Conservation (phyloP, 345 rosid genomes). For the Aethionema arabicum region DNA sequence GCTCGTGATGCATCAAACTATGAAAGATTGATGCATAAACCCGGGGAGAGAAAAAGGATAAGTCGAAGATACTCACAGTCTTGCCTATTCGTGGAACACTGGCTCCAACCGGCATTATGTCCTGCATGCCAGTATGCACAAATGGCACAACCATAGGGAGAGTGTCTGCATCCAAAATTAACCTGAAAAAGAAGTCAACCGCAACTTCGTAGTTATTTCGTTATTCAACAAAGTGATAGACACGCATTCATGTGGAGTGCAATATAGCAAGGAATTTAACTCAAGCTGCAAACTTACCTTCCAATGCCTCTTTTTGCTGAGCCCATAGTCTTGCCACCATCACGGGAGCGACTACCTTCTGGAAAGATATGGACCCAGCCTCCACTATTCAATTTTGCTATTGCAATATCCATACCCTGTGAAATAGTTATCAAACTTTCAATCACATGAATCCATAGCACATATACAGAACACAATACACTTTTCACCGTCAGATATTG, state of each 20-base stretch:
- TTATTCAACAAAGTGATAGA: background rate
- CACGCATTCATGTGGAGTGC: background rate
- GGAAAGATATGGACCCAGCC: slow-evolving; percentile 99
- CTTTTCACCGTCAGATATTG: background rate
- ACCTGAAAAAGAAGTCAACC: slow-evolving; percentile 41
- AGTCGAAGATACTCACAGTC: slow-evolving; percentile 49
- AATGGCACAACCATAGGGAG: slow-evolving; percentile 87
- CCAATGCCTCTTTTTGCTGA: slow-evolving; percentile 93
- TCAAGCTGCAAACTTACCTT: slow-evolving; percentile 49
- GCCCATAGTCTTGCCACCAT: slow-evolving; percentile 87
- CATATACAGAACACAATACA: background rate
- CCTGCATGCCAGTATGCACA: slow-evolving; percentile 95
- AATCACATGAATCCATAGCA: background rate
- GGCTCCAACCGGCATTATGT: slow-evolving; percentile 93
- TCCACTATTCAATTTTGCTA: slow-evolving; percentile 79
- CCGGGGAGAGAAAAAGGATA: background rate
- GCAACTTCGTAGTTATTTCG: background rate
- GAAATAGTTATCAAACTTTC: background rate
- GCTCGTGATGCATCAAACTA: background rate
- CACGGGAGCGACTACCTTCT: slow-evolving; percentile 92
- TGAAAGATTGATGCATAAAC: background rate
- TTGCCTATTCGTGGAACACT: slow-evolving; percentile 87
- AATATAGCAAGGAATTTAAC: background rate
- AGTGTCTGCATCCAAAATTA: slow-evolving; percentile 81
- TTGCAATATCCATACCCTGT: slow-evolving; percentile 97